These are phyloP conservation scores for Physcia stellaris DNA, from an alignment of 495 filamentous ascomycete genomes.

Conservation along the genomic window DNA sequence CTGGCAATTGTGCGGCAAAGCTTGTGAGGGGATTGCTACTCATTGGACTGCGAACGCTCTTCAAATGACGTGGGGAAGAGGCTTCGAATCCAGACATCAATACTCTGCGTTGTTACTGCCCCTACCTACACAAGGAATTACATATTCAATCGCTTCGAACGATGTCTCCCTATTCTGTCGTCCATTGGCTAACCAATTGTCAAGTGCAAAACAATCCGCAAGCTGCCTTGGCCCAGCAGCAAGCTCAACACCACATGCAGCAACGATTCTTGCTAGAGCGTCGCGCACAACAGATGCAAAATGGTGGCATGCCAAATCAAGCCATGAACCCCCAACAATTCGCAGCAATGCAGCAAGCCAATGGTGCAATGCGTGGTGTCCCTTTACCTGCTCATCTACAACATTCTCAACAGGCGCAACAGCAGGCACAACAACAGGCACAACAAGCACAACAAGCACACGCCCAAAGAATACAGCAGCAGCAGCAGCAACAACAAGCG, in stretches of 20 bases:
- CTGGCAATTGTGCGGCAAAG: too few species aligned
- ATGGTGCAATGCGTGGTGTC: slow-evolving; percentile 25
- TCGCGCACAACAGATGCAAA: slow-evolving; percentile 26
- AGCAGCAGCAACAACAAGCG: slow-evolving; percentile 27
- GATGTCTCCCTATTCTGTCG: too few species aligned
- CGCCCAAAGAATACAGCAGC: slow-evolving; percentile 34
- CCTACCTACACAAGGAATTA: too few species aligned
- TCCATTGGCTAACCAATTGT: slow-evolving; percentile 6
- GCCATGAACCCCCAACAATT: slow-evolving; percentile 41
- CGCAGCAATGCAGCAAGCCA: slow-evolving; percentile 39
- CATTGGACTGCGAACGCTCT: too few species aligned
- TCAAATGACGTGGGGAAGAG: too few species aligned
- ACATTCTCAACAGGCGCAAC: too few species aligned
- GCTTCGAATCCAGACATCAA: too few species aligned
- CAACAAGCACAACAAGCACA: slow-evolving; percentile 30
- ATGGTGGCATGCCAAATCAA: slow-evolving; percentile 38
- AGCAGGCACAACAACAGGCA: slow-evolving; percentile 28
- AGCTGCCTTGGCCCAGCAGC: slow-evolving; percentile 31
- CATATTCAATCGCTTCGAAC: too few species aligned
- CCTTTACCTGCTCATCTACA: background rate
- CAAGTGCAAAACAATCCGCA: slow-evolving; percentile 39
- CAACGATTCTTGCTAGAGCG: slow-evolving; percentile 33
- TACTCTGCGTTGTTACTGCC: too few species aligned
- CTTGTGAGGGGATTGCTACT: too few species aligned
- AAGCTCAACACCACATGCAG: too few species aligned